A percentile compares a stretch with the other conserved stretches of the same genome.
These are phyloP conservation scores for Fusarium sacchari DNA, from an alignment of 2,329 filamentous ascomycete genomes.

Conservation along the genomic window DNA sequence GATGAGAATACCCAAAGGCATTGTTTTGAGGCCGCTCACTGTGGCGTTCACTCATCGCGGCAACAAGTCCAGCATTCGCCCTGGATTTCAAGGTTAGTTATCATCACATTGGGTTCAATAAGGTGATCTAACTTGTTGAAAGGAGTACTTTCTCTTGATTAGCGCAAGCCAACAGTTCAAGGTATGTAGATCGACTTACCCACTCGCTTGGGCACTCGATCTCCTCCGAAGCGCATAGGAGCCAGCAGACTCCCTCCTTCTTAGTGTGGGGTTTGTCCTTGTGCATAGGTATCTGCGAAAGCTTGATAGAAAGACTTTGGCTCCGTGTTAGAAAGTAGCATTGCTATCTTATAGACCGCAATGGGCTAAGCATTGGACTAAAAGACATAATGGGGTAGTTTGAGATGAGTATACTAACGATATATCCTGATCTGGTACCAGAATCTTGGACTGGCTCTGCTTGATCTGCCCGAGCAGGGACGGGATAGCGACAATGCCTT, in stretches of 20 bases:
- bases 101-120: fast-evolving
- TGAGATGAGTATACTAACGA: not conserved
- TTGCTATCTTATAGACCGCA: fast-evolving
- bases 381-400: not conserved
- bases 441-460: not conserved
- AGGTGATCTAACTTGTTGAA: fast-evolving
- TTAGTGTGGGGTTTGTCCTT: fast-evolving
- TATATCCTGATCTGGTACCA: not conserved
- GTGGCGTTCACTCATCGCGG: fast-evolving
- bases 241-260: not conserved
- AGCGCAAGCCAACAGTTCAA: not conserved
- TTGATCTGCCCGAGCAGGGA: not conserved
- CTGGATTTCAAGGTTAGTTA: not conserved
- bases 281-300: not conserved
- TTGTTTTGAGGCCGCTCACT: not conserved
- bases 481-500: not conserved
- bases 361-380: not conserved
- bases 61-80: conserved; percentile 5
- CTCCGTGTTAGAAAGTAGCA: not conserved
- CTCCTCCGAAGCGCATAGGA: not conserved
- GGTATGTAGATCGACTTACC: not conserved
- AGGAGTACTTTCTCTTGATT: not conserved
- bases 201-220: not conserved
- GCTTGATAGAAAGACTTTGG: conserved; percentile 3
- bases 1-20: not conserved